Evolutionary conservation across 2,329 filamentous ascomycete species (phyloP).

Genomic region (Lachnum nothofagi): DNA sequence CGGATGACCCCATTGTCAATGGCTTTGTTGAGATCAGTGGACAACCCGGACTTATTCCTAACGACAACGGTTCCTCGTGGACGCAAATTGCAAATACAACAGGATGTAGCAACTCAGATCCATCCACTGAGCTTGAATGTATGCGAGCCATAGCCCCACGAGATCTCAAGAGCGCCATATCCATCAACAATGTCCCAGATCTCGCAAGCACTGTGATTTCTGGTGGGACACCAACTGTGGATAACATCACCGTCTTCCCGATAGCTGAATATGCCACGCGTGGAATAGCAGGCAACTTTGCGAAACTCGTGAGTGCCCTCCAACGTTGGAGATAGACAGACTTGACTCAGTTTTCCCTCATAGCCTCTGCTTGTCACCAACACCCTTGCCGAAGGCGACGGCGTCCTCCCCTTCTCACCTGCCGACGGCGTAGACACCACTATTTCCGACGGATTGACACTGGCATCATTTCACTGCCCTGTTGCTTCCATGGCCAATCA

Average conservation of each 20-base stretch:
- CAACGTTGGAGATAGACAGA: too few species aligned
- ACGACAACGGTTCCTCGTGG: neutral
- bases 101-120: neutral
- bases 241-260: slow-evolving; percentile 9
- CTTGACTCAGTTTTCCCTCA: too few species aligned
- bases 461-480: slow-evolving; percentile 4
- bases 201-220: slow-evolving; percentile 1
- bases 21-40: neutral
- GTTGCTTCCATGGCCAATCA: neutral
- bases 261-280: slow-evolving; percentile 4
- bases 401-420: slow-evolving; percentile 6
- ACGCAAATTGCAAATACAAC: neutral
- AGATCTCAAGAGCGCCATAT: slow-evolving; percentile 4
- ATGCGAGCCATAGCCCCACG: neutral
- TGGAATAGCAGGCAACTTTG: neutral
- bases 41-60: neutral
- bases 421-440: slow-evolving; percentile 1
- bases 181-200: neutral
- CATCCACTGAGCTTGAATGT: slow-evolving; percentile 1
- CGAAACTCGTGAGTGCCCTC: slow-evolving; percentile 1
- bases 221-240: slow-evolving; percentile 4
- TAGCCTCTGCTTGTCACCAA: slow-evolving; percentile 8
- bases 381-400: slow-evolving; percentile 4
- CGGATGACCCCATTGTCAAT: slow-evolving; percentile 1
- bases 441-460: slow-evolving; percentile 4